These are phyloP conservation scores for Silene latifolia DNA, from an alignment of 148 eudicot genomes.

Conservation along the genomic window DNA sequence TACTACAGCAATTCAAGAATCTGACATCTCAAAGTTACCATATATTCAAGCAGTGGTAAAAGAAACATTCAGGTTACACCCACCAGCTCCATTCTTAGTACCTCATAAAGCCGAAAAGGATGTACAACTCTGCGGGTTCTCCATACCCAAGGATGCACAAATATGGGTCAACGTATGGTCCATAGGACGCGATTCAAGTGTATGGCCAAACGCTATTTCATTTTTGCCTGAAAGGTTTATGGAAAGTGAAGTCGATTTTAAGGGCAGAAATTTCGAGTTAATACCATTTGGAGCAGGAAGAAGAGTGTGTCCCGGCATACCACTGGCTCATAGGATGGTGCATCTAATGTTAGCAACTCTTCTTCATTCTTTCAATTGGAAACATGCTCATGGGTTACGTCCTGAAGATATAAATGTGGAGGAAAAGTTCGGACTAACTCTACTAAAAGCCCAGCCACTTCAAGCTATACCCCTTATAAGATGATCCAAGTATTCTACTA, in stretches of 20 bases:
- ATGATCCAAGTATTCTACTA: no score
- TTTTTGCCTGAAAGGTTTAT: conserved; percentile 36
- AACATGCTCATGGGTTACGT: conserved; percentile 16
- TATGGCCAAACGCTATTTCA: conserved; percentile 19
- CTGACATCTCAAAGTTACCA: conserved; percentile 21
- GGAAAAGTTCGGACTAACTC: conserved; percentile 27
- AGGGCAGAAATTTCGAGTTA: conserved; percentile 26
- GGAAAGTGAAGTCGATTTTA: conserved; percentile 7
- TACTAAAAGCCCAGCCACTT: conserved; percentile 26
- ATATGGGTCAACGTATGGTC: conserved; percentile 37
- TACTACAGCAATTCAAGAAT: conserved; percentile 23
- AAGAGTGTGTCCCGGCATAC: conserved; percentile 26
- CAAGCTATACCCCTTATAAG: conserved; percentile 11
- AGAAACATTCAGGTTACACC: conserved; percentile 30
- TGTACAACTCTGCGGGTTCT: conserved; percentile 21
- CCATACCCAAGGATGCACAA: conserved; percentile 33
- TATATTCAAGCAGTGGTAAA: conserved; percentile 38
- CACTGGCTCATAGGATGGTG: conserved; percentile 24
- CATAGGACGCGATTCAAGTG: conserved; percentile 23
- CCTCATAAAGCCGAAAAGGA: conserved; percentile 27
- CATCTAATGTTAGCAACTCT: conserved; percentile 26
- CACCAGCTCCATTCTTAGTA: conserved; percentile 28
- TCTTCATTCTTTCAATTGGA: conserved; percentile 33
- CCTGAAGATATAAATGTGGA: conserved; percentile 24
- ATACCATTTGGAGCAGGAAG: conserved; percentile 31